Conservation (phyloP, 2,329 filamentous ascomycete species). For the Fusarium buxicola region DNA sequence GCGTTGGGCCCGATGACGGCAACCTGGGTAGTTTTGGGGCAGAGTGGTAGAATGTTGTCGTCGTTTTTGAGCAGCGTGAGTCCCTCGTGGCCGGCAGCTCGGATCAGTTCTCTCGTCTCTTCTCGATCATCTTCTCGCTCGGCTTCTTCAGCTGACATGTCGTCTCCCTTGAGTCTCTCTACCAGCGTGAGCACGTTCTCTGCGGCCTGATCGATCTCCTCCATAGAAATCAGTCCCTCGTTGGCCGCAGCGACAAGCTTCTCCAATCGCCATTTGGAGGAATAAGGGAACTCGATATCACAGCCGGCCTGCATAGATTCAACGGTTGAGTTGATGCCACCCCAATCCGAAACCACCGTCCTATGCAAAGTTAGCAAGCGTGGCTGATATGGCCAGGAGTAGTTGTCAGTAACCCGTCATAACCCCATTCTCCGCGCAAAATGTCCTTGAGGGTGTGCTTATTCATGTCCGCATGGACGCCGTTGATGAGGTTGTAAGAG, state of each 20-base stretch:
- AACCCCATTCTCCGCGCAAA: slow-evolving; percentile 71
- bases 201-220: slow-evolving; percentile 67
- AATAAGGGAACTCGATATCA: slow-evolving; percentile 69
- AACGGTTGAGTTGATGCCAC: slow-evolving; percentile 66
- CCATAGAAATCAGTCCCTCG: slow-evolving; percentile 59
- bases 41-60: slow-evolving; percentile 67
- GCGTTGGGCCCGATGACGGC: slow-evolving; percentile 76
- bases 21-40: slow-evolving; percentile 65
- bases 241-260: slow-evolving; percentile 66
- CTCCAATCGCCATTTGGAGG: slow-evolving; percentile 65
- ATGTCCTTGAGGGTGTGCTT: slow-evolving; percentile 66
- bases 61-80: slow-evolving; percentile 75
- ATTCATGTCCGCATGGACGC: slow-evolving; percentile 67
- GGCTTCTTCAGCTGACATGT: slow-evolving; percentile 66
- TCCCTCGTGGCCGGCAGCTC: slow-evolving; percentile 70
- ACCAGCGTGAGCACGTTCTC: slow-evolving; percentile 71
- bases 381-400: not conserved
- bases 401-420: slow-evolving; percentile 61
- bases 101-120: slow-evolving; percentile 70
- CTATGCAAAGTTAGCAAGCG: slow-evolving; percentile 48
- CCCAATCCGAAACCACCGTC: slow-evolving; percentile 70
- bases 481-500: slow-evolving; percentile 76
- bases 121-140: slow-evolving; percentile 68
- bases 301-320: slow-evolving; percentile 67
- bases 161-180: slow-evolving; percentile 69